These are phyloP conservation scores for Colletotrichum filicis DNA, from an alignment of 2,329 filamentous ascomycete genomes.

Conservation along the genomic window DNA sequence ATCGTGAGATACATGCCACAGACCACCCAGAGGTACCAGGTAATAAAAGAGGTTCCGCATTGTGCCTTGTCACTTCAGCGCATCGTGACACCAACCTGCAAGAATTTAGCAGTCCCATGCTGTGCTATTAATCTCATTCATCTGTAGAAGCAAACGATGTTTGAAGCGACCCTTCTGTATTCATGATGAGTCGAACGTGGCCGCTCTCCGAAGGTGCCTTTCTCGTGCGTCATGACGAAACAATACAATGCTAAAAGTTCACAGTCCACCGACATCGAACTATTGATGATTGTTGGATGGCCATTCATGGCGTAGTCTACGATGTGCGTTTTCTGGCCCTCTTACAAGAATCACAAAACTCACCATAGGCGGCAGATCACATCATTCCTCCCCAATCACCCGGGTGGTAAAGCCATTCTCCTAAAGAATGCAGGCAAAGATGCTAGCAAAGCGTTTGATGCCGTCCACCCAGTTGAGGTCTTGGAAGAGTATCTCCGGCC, in stretches of 20 bases:
- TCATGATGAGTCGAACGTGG: neutral
- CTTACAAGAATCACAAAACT: neutral
- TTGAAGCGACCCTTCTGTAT: neutral
- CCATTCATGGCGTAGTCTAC: constrained; percentile 85
- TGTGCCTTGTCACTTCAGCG: neutral
- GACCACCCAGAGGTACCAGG: neutral
- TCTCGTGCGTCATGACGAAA: neutral
- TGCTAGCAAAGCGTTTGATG: constrained; percentile 87
- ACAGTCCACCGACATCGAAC: constrained; percentile 82
- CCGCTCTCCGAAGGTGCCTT: neutral
- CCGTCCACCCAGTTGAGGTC: constrained; percentile 83
- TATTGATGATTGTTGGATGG: constrained; percentile 83
- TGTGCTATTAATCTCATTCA: neutral
- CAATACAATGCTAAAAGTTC: neutral
- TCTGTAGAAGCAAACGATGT: neutral
- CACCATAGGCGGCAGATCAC: constrained; percentile 43
- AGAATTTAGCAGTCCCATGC: neutral
- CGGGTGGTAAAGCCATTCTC: constrained; percentile 83
- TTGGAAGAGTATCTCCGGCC: constrained; percentile 80
- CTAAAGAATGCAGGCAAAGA: constrained; percentile 83
- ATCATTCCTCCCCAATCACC: constrained; percentile 79
- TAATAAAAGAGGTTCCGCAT: neutral
- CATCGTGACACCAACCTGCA: neutral
- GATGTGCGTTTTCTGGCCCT: constrained; percentile 66
- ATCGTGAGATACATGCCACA: neutral